A percentile compares a stretch with the other conserved stretches of the same genome.
These are phyloP conservation scores for Opeltia flavorubescens DNA, from an alignment of 495 filamentous ascomycete genomes.

Conservation along the genomic window DNA sequence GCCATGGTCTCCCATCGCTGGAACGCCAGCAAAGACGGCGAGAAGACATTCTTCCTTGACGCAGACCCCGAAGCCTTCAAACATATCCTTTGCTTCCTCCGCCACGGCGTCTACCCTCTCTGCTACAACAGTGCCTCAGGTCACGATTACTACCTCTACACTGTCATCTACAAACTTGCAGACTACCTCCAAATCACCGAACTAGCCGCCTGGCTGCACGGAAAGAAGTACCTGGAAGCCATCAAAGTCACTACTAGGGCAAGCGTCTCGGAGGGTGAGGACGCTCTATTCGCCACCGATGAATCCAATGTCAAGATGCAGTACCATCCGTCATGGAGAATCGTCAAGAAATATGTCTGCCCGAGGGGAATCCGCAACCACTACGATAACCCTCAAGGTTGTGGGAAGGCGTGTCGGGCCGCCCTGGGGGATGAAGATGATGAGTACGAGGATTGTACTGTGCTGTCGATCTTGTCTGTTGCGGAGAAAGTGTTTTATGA, in stretches of 20 bases:
- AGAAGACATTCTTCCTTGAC: constrained; percentile 30
- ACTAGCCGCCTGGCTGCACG: constrained; percentile 19
- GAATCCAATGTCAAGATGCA: constrained; percentile 2
- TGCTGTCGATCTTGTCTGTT: constrained; percentile 9
- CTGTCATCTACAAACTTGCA: constrained; percentile 14
- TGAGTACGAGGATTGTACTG: constrained; percentile 12
- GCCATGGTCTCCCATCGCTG: constrained; percentile 11
- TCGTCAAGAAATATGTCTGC: constrained; percentile 19
- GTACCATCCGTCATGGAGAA: constrained; percentile 10
- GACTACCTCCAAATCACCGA: constrained; percentile 20
- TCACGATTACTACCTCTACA: constrained; percentile 14
- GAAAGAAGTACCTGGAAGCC: constrained; percentile 15
- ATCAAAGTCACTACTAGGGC: constrained; percentile 3
- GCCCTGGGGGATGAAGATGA: constrained; percentile 2
- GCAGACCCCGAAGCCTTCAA: constrained; percentile 24
- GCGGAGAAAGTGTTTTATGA: constrained; percentile 8
- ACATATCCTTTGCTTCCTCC: constrained; percentile 27
- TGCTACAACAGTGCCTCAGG: constrained; percentile 23
- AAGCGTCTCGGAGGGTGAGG: too few relatives aligned
- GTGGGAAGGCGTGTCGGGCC: constrained; percentile 13
- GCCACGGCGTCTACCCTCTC: constrained; percentile 22
- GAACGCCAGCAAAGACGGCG: constrained; percentile 7
- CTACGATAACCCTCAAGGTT: constrained; percentile 10
- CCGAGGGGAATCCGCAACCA: constrained; percentile 17
- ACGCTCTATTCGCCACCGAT: too few relatives aligned